Conservation (phyloP, 768 basidiomycete genomes). For the Russula virescens region DNA sequence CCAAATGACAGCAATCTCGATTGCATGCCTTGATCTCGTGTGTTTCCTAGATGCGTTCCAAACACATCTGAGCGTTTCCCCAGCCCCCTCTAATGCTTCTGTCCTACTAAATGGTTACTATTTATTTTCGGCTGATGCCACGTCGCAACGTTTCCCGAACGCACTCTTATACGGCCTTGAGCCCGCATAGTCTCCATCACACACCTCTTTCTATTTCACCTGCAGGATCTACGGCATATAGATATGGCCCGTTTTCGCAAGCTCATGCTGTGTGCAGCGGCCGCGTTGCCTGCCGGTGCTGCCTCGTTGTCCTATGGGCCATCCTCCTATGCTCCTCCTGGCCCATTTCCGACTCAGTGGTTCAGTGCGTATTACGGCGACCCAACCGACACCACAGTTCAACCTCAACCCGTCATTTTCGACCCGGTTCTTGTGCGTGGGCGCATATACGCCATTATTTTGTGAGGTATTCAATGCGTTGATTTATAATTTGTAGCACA, state of each 20-base stretch:
- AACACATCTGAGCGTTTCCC: too few relatives aligned
- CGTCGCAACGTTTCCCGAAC: too few relatives aligned
- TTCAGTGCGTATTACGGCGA: conserved; percentile 63
- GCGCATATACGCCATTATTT: background rate
- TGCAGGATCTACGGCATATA: background rate
- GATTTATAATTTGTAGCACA: conserved; percentile 36
- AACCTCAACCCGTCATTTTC: conserved; percentile 72
- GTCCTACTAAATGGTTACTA: too few relatives aligned
- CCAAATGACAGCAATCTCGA: too few relatives aligned
- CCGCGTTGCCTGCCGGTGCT: background rate
- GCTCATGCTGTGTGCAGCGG: conserved; percentile 11
- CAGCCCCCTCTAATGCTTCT: too few relatives aligned
- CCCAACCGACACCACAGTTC: conserved; percentile 64
- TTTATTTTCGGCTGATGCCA: too few relatives aligned
- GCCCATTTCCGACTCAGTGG: conserved; percentile 57
- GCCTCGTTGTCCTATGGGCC: conserved; percentile 27
- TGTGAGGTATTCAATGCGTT: background rate
- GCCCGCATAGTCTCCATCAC: too few relatives aligned
- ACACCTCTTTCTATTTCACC: background rate
- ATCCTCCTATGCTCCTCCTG: conserved; percentile 53
- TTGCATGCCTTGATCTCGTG: too few relatives aligned
- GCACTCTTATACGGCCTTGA: too few relatives aligned
- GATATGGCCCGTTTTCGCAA: conserved; percentile 1
- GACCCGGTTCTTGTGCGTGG: conserved; percentile 58
- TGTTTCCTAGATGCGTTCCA: too few relatives aligned